Evolutionary conservation across 2,329 filamentous ascomycete genomes (phyloP).

Genomic region (Hymenoscyphus occultus): DNA sequence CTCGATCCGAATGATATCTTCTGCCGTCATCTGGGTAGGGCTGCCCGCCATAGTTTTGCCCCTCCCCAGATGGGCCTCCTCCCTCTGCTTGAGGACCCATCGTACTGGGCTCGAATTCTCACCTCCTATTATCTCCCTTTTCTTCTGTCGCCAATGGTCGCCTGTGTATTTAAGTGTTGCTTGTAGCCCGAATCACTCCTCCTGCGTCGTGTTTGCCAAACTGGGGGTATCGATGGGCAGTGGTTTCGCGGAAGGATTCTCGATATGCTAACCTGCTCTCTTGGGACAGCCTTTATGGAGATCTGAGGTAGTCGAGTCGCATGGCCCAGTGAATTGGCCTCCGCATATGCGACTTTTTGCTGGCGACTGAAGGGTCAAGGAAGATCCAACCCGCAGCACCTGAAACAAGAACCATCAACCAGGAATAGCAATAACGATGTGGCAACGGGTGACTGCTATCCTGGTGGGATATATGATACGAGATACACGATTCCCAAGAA

Average conservation of each 20-base stretch:
- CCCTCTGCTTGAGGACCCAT: slow-evolving; percentile 40
- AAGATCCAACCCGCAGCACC: slow-evolving; percentile 31
- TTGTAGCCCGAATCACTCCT: slow-evolving; percentile 13
- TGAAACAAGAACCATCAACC: slow-evolving; percentile 33
- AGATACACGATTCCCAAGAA: slow-evolving; percentile 13
- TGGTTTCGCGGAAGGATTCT: slow-evolving; percentile 13
- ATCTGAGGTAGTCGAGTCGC: slow-evolving; percentile 32
- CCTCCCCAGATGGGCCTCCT: slow-evolving; percentile 34
- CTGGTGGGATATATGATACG: slow-evolving; percentile 21
- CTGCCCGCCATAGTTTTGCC: slow-evolving; percentile 25
- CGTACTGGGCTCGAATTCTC: slow-evolving; percentile 15
- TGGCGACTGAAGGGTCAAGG: slow-evolving; percentile 33
- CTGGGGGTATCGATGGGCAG: slow-evolving; percentile 19
- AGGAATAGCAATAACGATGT: slow-evolving; percentile 23
- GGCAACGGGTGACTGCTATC: slow-evolving; percentile 15
- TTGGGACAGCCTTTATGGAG: slow-evolving; percentile 15
- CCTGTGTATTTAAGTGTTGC: slow-evolving; percentile 9
- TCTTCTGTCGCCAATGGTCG: slow-evolving; percentile 4
- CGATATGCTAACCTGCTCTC: slow-evolving; percentile 5
- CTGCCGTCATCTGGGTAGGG: slow-evolving; percentile 18
- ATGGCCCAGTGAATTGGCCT: slow-evolving; percentile 30
- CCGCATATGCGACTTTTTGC: slow-evolving; percentile 32
- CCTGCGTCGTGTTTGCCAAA: slow-evolving; percentile 23
- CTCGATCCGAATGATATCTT: slow-evolving; percentile 23
- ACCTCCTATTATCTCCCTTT: slow-evolving; percentile 20